Evolutionary conservation across 495 filamentous ascomycete genomes (phyloP).

Genomic region (Chaetomium tenue): DNA sequence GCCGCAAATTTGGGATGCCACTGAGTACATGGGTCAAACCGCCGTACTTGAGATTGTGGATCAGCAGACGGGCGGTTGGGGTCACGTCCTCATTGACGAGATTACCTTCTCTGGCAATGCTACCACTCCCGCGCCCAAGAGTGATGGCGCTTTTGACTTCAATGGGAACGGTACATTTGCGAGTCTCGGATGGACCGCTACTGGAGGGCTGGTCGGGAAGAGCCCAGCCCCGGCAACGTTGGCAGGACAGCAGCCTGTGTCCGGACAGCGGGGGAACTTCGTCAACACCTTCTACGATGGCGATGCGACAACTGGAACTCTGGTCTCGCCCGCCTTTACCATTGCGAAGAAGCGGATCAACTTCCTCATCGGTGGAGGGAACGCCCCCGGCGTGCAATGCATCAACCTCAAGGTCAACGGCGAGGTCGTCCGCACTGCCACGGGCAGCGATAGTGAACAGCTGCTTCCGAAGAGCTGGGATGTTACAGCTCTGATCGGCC

Average conservation of each 20-base stretch:
- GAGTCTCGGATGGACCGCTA: constrained; percentile 6
- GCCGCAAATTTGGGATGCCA: background rate
- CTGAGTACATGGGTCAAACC: background rate
- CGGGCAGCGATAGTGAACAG: constrained; percentile 5
- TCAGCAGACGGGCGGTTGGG: constrained; percentile 2
- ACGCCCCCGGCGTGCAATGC: constrained; percentile 2
- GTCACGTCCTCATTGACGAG: constrained; percentile 1
- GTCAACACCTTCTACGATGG: constrained; percentile 10
- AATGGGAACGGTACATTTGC: background rate
- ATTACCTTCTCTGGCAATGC: constrained; percentile 3
- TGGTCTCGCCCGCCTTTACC: background rate
- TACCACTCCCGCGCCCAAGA: background rate
- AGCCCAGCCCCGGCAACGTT: background rate
- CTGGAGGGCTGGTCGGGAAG: constrained; percentile 5
- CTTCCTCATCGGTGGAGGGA: constrained; percentile 7
- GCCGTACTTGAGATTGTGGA: constrained; percentile 1
- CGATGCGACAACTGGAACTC: constrained; percentile 4
- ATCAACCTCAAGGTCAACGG: constrained; percentile 10
- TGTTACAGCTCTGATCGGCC: constrained; percentile 1
- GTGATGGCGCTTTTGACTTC: background rate
- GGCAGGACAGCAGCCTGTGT: background rate
- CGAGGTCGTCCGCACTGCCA: constrained; percentile 7
- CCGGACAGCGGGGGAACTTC: background rate
- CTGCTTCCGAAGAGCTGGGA: constrained; percentile 6
- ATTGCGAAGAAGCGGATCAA: background rate